Evolutionary conservation across 2,329 filamentous ascomycete genomes (phyloP).

Genomic region (Fusarium fujikuroi): DNA sequence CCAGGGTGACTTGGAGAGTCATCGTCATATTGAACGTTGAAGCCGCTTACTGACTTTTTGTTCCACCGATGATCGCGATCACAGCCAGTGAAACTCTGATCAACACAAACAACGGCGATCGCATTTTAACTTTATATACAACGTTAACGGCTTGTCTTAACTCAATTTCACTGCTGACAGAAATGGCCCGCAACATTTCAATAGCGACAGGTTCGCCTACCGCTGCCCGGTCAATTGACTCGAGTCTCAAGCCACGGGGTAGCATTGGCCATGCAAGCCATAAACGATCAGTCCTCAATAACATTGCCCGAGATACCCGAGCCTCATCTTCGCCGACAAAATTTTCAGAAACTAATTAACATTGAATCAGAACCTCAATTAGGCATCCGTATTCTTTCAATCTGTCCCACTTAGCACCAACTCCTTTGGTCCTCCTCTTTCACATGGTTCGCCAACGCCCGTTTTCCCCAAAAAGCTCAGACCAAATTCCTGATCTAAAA

Average conservation of each 20-base stretch:
- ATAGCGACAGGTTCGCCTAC: background rate
- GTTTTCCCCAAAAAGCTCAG: background rate
- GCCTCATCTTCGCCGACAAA: background rate
- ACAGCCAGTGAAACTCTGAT: background rate
- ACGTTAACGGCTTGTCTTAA: background rate
- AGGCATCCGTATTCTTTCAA: background rate
- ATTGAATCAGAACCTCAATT: background rate
- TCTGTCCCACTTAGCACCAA: background rate
- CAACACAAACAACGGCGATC: background rate
- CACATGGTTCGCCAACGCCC: background rate
- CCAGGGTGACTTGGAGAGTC: background rate
- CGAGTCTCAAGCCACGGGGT: background rate
- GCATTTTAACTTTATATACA: background rate
- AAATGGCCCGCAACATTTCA: accelerated
- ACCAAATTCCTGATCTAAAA: constrained; percentile 20
- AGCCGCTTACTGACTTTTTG: too few species aligned
- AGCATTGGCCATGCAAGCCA: background rate
- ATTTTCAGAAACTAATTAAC: background rate
- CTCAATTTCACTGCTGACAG: too few species aligned
- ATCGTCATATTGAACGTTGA: background rate
- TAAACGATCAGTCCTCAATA: background rate
- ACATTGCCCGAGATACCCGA: constrained; percentile 1
- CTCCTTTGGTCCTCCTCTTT: background rate
- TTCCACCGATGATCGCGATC: too few species aligned
- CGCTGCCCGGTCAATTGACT: background rate